phyloP scores from a whole-genome alignment of 305 asterid species.

The Fraxinus latifolia region DNA sequence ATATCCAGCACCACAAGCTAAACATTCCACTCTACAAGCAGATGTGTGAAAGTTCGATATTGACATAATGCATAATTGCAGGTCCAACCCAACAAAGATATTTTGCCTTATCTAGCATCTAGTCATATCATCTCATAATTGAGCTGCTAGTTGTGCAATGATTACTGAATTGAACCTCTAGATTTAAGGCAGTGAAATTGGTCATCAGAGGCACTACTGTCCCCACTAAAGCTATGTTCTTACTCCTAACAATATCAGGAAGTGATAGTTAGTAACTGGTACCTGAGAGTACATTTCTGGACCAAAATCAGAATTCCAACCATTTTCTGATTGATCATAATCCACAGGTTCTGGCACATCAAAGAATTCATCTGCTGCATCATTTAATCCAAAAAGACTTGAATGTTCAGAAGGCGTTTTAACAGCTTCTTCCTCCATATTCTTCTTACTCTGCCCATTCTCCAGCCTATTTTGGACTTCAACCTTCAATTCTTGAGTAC shows the following conservation, averaged over 20 bases:
- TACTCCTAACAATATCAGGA: conserved; percentile 11
- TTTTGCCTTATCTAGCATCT: conserved; percentile 9
- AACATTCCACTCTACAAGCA: conserved; percentile 6
- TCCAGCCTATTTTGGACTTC: conserved; percentile 54
- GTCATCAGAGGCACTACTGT: not conserved
- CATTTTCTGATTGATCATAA: conserved; percentile 68
- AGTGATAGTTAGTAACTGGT: conserved; percentile 16
- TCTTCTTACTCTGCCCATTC: conserved; percentile 47
- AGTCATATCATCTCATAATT: conserved; percentile 17
- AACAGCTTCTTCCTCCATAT: conserved; percentile 53
- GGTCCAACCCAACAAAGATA: conserved; percentile 8
- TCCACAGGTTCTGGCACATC: conserved; percentile 91
- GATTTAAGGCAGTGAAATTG: conserved; percentile 13
- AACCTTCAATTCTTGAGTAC: conserved; percentile 47
- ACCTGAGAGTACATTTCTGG: conserved; percentile 75
- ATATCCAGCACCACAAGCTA: conserved; percentile 8
- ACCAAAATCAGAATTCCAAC: conserved; percentile 75
- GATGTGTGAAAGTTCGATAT: conserved; percentile 1
- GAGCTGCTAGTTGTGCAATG: conserved; percentile 22
- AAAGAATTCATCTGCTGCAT: conserved; percentile 82
- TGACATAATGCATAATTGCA: conserved; percentile 10
- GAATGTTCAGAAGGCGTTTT: conserved; percentile 73
- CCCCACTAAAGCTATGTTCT: conserved; percentile 5
- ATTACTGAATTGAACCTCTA: conserved; percentile 13
- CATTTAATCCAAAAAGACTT: conserved; percentile 79